phyloP scores from a whole-genome alignment of 192 early-diverging fungal species.

The Mortierella alpina region DNA sequence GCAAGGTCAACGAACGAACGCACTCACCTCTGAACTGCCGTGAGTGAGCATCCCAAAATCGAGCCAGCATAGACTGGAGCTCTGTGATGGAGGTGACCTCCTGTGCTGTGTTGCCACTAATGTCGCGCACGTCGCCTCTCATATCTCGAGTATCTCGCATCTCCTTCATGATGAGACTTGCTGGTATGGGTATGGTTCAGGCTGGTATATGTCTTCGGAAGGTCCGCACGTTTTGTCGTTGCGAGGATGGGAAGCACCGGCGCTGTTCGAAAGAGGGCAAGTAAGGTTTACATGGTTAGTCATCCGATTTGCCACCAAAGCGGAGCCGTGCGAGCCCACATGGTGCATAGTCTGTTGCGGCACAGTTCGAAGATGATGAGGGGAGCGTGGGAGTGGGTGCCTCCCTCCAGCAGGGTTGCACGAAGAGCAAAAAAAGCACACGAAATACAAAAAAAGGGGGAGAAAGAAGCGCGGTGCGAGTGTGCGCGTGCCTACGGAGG shows the following conservation, averaged over 20 bases:
- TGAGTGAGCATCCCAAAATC: constrained; percentile 53
- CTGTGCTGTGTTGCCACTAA: constrained; percentile 46
- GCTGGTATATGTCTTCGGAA: not conserved
- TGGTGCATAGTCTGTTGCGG: too few species aligned
- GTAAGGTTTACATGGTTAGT: too few species aligned
- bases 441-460: constrained; percentile 6
- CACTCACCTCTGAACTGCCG: constrained; percentile 46
- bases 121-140: constrained; percentile 37
- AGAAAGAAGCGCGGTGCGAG: not conserved
- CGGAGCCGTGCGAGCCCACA: too few species aligned
- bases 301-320: too few species aligned
- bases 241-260: not conserved
- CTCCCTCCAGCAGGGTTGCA: constrained; percentile 6
- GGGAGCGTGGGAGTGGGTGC: constrained; percentile 4
- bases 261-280: not conserved
- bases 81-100: constrained; percentile 49
- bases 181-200: constrained; percentile 3
- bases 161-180: constrained; percentile 25
- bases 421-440: not conserved
- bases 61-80: constrained; percentile 45
- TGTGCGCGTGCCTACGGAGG: not conserved
- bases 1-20: not conserved
- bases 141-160: constrained; percentile 29
- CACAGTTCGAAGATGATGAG: too few species aligned
- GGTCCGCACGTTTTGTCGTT: not conserved